Evolutionary conservation across 768 basidiomycete species (phyloP).

Genomic region (Leccinum subtestaceum): DNA sequence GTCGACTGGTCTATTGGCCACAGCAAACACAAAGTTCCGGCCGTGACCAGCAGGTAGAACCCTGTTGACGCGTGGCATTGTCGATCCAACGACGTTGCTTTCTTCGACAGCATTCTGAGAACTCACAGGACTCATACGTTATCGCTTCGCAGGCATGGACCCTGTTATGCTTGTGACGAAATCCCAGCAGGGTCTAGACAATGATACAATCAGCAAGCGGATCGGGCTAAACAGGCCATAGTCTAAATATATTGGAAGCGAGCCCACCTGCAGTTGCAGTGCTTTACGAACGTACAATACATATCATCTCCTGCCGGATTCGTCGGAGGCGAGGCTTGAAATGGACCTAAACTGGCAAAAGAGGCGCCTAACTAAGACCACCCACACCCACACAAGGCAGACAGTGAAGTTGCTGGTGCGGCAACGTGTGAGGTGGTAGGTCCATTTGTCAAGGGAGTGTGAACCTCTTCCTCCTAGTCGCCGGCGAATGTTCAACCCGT

Average conservation of each 20-base stretch:
- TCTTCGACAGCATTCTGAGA: background rate
- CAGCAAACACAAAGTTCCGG: constrained; percentile 1
- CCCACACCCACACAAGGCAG: background rate
- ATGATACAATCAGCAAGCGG: background rate
- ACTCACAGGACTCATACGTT: constrained; percentile 11
- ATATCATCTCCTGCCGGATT: background rate
- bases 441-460: background rate
- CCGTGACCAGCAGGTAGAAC: background rate
- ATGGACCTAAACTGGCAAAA: background rate
- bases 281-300: background rate
- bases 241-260: background rate
- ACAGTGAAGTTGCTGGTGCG: background rate
- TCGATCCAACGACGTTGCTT: constrained; percentile 11
- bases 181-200: background rate
- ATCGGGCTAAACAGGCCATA: background rate
- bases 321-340: background rate
- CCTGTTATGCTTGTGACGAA: background rate
- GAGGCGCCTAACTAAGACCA: background rate
- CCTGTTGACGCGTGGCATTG: constrained; percentile 7
- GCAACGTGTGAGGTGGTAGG: background rate
- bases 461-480: background rate
- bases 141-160: constrained; percentile 14
- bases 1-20: background rate
- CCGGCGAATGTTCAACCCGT: background rate
- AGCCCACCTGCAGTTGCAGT: background rate